Evolutionary conservation across 164 flowering plant genomes (phyloP), one percentile per base, ranked within the genome.

Genomic region (Vitis vinifera): DNA sequence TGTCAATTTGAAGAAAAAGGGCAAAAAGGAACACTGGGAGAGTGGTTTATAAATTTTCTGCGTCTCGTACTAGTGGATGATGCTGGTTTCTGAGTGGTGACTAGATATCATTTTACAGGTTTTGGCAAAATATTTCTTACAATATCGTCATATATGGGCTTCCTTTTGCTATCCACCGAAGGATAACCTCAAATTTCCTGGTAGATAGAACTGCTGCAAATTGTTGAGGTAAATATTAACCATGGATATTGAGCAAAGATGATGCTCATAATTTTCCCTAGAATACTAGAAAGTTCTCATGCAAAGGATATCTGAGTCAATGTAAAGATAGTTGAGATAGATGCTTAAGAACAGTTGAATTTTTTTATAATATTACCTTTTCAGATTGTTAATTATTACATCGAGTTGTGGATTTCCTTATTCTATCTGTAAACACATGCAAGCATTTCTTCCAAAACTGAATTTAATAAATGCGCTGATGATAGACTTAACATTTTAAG

Each of bases 201-300:
- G 30, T 55, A 16, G 66, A 50, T 31, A 11, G 62, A 48, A 44
- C 55, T 65, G 48, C 77, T 68, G 64, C 68, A 66, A 62, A 62
- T 50, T 58, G 52, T 57, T 71, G 61, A 75, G 78, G 78, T 75
- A 70, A 71, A 71, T 75, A 62, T 56, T 62, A 55, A 63, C 62
- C 30, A 51, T 62, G 64, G 63, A 71, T 29, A 23, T 67, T 65
- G 65, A 29, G 55, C 48, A 55, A 55, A 50, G 64, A 53, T 49
- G 30, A 62, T 59, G 17, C 17, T 63, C 64, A 11, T 51, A 23
- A 63, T 7, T 48, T 31, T 63, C 16, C 15, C n/a, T 62, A 10
- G 47, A 62, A 44, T 8, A 13, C 12, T 23, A 23, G 27, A 23
- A 23, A 23, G 27, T 23, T 23, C 27, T 23, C 27, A 23, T 23